Evolutionary conservation across 257 asterid genomes (phyloP).

Genomic region (Solanum microdontum): DNA sequence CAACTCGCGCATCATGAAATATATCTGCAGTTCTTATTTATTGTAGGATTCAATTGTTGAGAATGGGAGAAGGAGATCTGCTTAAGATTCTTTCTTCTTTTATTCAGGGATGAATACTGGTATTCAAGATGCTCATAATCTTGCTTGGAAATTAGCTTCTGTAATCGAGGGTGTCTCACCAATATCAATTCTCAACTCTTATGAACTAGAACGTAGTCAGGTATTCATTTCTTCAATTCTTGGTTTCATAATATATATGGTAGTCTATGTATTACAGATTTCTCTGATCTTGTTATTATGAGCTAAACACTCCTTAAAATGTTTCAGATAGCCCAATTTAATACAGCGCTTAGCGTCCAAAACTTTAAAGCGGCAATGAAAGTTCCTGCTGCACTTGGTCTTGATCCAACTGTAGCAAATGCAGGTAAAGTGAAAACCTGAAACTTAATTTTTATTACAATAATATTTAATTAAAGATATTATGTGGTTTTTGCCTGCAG

Average conservation of each 20-base stretch:
- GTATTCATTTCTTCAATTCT: constrained; percentile 17
- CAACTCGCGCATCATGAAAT: neutral
- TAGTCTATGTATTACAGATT: neutral
- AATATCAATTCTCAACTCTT: constrained; percentile 57
- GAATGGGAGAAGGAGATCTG: neutral
- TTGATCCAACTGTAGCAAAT: constrained; percentile 76
- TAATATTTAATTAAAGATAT: neutral
- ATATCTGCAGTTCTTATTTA: neutral
- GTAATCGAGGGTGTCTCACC: constrained; percentile 55
- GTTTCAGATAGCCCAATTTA: constrained; percentile 65
- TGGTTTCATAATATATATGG: neutral
- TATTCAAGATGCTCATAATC: constrained; percentile 94
- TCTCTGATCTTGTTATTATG: neutral
- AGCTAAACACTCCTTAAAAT: neutral
- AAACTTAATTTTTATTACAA: neutral
- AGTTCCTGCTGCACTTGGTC: constrained; percentile 96
- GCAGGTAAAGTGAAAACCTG: constrained; percentile 37
- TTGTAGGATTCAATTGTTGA: neutral
- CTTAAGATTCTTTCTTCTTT: neutral
- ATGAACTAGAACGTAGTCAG: constrained; percentile 84
- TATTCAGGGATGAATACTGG: constrained; percentile 92
- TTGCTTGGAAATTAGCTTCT: constrained; percentile 93
- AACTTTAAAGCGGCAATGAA: constrained; percentile 86
- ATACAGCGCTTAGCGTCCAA: constrained; percentile 75
- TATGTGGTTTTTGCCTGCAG: constrained; percentile 22